phyloP scores from a whole-genome alignment of 2,329 filamentous ascomycete genomes.

The Nemania diffusa region DNA sequence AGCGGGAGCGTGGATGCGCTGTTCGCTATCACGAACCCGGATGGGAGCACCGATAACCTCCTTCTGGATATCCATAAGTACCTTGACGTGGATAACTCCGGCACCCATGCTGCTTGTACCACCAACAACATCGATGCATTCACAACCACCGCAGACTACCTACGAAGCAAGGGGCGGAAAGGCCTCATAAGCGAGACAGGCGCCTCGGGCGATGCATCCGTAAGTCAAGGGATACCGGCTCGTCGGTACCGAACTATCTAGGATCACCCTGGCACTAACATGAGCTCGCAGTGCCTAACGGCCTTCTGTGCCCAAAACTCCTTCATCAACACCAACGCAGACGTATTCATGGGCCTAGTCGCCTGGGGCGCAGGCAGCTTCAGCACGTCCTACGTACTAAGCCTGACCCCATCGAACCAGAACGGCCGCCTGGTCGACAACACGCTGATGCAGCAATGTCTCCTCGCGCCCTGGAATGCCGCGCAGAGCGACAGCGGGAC shows the following conservation, averaged over 20 bases:
- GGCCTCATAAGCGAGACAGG: slow-evolving; percentile 66
- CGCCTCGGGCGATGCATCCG: slow-evolving; percentile 55
- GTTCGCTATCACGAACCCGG: slow-evolving; percentile 65
- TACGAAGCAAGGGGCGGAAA: slow-evolving; percentile 59
- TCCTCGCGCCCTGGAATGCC: slow-evolving; percentile 52
- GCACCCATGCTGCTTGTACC: slow-evolving; percentile 62
- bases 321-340: slow-evolving; percentile 58
- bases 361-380: slow-evolving; percentile 60
- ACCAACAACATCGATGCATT: slow-evolving; percentile 64
- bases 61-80: slow-evolving; percentile 71
- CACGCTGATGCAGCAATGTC: slow-evolving; percentile 56
- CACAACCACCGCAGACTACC: slow-evolving; percentile 57
- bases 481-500: slow-evolving; percentile 27
- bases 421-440: slow-evolving; percentile 52
- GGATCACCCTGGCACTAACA: slow-evolving; percentile 14
- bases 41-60: slow-evolving; percentile 66
- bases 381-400: slow-evolving; percentile 54
- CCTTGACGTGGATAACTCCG: slow-evolving; percentile 67
- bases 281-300: slow-evolving; percentile 51
- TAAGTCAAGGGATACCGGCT: slow-evolving; percentile 41
- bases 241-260: background rate
- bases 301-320: slow-evolving; percentile 59
- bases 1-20: slow-evolving; percentile 63
- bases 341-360: slow-evolving; percentile 60
- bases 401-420: slow-evolving; percentile 54